phyloP scores from a whole-genome alignment of 257 asterid species.

The Solanum pimpinellifolium region DNA sequence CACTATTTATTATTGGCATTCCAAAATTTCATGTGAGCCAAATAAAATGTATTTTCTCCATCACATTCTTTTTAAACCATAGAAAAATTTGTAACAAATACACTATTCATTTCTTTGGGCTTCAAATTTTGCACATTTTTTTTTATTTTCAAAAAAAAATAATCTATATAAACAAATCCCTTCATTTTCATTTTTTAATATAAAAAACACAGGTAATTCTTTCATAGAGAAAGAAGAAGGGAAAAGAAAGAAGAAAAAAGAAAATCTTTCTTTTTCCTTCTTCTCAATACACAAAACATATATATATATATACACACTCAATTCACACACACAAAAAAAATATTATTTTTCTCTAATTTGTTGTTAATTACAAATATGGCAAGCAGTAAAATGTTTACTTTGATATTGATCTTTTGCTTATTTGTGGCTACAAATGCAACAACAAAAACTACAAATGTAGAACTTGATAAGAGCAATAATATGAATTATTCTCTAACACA shows the following conservation, averaged over 20 bases:
- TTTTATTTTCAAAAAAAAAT: background rate
- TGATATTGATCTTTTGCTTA: background rate
- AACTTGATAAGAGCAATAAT: background rate
- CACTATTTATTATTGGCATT: background rate
- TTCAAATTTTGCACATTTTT: background rate
- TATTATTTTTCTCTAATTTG: background rate
- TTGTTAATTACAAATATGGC: background rate
- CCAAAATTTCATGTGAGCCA: background rate
- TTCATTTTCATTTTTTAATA: background rate
- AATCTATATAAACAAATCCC: background rate
- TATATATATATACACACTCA: background rate
- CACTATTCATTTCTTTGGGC: background rate
- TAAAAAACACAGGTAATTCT: background rate
- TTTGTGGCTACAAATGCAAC: background rate
- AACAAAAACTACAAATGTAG: background rate
- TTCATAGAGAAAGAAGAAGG: background rate
- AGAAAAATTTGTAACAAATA: background rate
- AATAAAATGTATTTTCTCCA: background rate
- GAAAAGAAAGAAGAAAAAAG: background rate
- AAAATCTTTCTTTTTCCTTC: background rate
- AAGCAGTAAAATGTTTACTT: background rate
- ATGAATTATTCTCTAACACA: background rate
- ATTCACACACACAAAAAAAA: background rate
- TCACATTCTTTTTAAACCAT: background rate
- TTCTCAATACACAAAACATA: background rate